Percentiles rank a stretch among this genome's conserved stretches.
These are phyloP conservation scores for Penicillium flavigenum DNA, from an alignment of 495 filamentous ascomycete genomes.

Conservation along the genomic window DNA sequence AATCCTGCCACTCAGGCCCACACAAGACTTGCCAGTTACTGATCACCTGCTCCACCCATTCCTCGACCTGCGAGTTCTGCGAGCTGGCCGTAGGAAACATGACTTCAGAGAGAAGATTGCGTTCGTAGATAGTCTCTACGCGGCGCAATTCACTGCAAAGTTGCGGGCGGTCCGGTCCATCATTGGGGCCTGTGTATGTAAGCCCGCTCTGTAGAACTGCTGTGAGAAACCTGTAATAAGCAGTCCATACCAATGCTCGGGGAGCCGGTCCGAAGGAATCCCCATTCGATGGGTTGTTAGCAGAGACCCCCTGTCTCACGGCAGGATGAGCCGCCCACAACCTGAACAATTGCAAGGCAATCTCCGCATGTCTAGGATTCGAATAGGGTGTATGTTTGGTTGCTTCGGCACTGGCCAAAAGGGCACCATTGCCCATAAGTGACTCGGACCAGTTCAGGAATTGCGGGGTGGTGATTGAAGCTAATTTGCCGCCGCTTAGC, in stretches of 20 bases:
- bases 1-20: constrained; percentile 68
- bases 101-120: constrained; percentile 67
- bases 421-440: constrained; percentile 68
- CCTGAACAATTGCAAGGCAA: constrained; percentile 41
- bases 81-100: constrained; percentile 81
- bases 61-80: constrained; percentile 69
- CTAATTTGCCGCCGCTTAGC: constrained; percentile 43
- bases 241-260: constrained; percentile 60
- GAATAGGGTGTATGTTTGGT: constrained; percentile 34
- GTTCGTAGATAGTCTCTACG: constrained; percentile 72
- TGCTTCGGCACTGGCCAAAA: constrained; percentile 58
- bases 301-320: constrained; percentile 47
- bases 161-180: constrained; percentile 55
- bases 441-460: constrained; percentile 75
- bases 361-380: constrained; percentile 31
- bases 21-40: constrained; percentile 80
- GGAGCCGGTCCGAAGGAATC: constrained; percentile 23
- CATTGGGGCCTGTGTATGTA: constrained; percentile 31
- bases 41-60: constrained; percentile 76
- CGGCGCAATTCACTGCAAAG: constrained; percentile 69
- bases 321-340: constrained; percentile 44
- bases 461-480: constrained; percentile 43
- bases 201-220: constrained; percentile 46
- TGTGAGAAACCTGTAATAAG: constrained; percentile 76
- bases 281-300: constrained; percentile 32